Evolutionary conservation across 108 stramenopile species (phyloP).

Genomic region (Pseudonitzschia multiseries): DNA sequence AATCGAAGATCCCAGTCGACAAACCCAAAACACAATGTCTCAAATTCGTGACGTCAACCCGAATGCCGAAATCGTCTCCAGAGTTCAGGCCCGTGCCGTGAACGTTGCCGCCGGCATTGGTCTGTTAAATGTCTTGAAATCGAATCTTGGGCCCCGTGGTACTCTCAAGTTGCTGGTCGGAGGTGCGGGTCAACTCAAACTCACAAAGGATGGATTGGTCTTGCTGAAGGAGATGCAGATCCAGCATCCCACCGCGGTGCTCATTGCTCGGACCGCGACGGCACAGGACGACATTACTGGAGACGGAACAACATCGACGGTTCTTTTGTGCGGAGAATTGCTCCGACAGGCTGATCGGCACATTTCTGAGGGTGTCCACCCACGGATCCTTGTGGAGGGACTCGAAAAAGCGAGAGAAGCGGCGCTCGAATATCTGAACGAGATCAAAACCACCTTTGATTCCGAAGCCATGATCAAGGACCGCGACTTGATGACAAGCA

Average conservation of each 20-base stretch:
- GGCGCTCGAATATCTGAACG: conserved; percentile 81
- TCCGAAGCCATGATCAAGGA: conserved; percentile 51
- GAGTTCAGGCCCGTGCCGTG: conserved; percentile 88
- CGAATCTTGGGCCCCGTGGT: conserved; percentile 94
- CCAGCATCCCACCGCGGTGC: conserved; percentile 98
- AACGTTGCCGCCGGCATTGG: conserved; percentile 96
- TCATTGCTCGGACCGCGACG: conserved; percentile 98
- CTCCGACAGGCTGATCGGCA: conserved; percentile 95
- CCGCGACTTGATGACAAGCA: conserved; percentile 81
- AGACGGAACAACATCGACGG: conserved; percentile 97
- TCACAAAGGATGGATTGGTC: conserved; percentile 99
- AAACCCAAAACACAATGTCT: conserved; percentile 11
- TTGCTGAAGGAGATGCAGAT: conserved; percentile 99
- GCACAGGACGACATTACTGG: conserved; percentile 96
- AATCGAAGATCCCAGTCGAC: background rate
- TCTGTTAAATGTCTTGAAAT: conserved; percentile 89
- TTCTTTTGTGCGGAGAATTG: conserved; percentile 95
- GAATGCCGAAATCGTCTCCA: conserved; percentile 93
- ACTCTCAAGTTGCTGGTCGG: conserved; percentile 99
- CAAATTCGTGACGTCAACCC: conserved; percentile 60
- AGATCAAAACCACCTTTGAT: conserved; percentile 57
- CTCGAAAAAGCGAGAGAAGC: conserved; percentile 93
- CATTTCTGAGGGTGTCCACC: conserved; percentile 94
- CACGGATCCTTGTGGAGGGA: conserved; percentile 96
- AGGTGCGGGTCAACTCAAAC: conserved; percentile 98